Evolutionary conservation across 2,329 filamentous ascomycete genomes (phyloP).

Genomic region (Aspergillus sp.): DNA sequence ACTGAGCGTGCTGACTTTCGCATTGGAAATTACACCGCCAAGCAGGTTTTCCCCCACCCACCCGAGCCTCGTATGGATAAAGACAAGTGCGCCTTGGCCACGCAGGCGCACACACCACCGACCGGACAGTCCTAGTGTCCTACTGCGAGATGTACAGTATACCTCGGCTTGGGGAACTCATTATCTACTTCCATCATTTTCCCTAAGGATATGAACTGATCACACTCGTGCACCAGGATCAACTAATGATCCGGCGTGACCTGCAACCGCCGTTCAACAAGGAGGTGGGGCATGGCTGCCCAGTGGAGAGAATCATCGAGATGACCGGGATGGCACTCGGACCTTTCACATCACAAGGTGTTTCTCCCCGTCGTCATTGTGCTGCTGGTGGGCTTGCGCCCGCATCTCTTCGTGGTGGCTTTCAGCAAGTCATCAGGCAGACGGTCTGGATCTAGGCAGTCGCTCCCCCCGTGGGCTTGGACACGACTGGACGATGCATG

Average conservation of each 20-base stretch:
- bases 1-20: neutral
- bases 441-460: neutral
- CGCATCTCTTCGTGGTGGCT: neutral
- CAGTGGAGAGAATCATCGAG: conserved; percentile 2
- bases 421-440: neutral
- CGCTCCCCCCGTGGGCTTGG: too few relatives aligned
- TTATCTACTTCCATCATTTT: too few relatives aligned
- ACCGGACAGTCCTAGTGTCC: too few relatives aligned
- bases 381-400: conserved; percentile 1
- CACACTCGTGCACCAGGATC: too few relatives aligned
- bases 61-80: neutral
- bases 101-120: too few relatives aligned
- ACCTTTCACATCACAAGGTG: conserved; percentile 12
- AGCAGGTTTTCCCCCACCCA: neutral
- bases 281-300: conserved; percentile 10
- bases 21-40: neutral
- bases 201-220: too few relatives aligned
- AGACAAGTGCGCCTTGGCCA: neutral
- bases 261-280: neutral
- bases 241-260: neutral
- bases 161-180: too few relatives aligned
- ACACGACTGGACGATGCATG: neutral
- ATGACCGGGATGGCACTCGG: conserved; percentile 13
- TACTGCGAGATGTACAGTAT: too few relatives aligned
- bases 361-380: conserved; percentile 10